phyloP scores from a whole-genome alignment of 495 filamentous ascomycete genomes.

The Hyphodiscus hymeniophilus region DNA sequence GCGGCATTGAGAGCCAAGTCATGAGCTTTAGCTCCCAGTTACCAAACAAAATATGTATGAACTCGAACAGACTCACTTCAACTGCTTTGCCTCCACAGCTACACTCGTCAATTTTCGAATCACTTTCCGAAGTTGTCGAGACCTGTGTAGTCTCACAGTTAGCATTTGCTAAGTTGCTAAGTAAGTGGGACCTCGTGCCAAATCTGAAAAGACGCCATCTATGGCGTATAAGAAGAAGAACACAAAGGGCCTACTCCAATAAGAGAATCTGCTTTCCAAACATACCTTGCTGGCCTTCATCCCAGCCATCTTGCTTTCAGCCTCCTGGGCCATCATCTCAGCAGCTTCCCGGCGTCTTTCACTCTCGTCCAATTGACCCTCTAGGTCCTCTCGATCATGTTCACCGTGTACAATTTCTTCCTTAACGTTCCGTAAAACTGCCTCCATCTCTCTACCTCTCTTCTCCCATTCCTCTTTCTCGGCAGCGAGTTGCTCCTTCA shows the following conservation, averaged over 20 bases:
- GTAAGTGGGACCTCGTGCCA: too few species aligned
- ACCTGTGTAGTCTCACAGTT: too few species aligned
- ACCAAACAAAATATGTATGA: too few species aligned
- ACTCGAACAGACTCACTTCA: conserved; percentile 39
- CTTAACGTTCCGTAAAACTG: conserved; percentile 65
- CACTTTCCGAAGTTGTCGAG: background rate
- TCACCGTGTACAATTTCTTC: conserved; percentile 73
- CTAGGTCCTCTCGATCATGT: conserved; percentile 64
- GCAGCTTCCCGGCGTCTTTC: conserved; percentile 61
- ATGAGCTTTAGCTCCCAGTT: too few species aligned
- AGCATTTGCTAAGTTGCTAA: too few species aligned
- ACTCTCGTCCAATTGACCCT: conserved; percentile 60
- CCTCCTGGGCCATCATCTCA: conserved; percentile 57
- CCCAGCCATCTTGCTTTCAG: conserved; percentile 64
- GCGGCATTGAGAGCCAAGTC: too few species aligned
- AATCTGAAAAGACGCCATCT: too few species aligned
- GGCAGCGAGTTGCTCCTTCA: conserved; percentile 60
- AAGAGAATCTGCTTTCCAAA: too few species aligned
- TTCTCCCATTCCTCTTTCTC: conserved; percentile 80
- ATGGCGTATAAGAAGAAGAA: too few species aligned
- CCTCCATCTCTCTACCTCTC: conserved; percentile 76
- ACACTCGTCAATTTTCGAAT: conserved; percentile 20
- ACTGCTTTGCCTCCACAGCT: conserved; percentile 38
- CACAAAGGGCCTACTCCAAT: too few species aligned
- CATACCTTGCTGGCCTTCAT: conserved; percentile 49